Evolutionary conservation across 2,329 filamentous ascomycete genomes (phyloP), one percentile per base, ranked within the genome.

Genomic region (Trichoderma lentiforme): DNA sequence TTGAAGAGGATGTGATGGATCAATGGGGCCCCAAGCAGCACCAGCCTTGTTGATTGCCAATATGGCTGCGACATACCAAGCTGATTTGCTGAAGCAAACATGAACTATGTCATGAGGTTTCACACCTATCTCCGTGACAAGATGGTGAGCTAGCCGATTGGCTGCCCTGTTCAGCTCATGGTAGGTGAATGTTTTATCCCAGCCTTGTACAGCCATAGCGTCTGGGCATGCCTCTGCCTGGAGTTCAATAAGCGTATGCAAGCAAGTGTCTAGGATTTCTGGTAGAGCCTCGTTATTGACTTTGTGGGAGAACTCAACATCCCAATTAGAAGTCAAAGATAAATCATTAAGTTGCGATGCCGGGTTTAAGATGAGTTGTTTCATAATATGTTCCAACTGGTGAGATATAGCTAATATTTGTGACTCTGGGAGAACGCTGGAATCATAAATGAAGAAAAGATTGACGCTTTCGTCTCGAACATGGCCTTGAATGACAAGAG

Each of bases 11-110:
- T 71, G 70, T 6, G 61, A 51, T 3, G 70, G 51, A 26, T 67
- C 70, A 14, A 71, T 43, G 1, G 70, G 70, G 3, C 43, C 32
- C 32, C 32, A 67, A 24, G 56, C 63, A 15, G 43, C 70, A 28
- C 70, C 70, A 26, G 51, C 26, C 24, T 71, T 66, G 9, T 30
- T 58, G n/a, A 71, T 36, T 26, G 47, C 70, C 7, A 71, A 30
- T 4, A 67, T 67, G 7, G 63, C 62, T 26, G 61, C 61, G 21
- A 53, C 28, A 43, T 43, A 11, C 70, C 70, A 71, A 2, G 36
- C 43, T 3, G 70, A 71, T 28, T 71, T 71, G 7, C 36, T 65
- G 2, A 71, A 47, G 43, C 70, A 71, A 18, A 71, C 60, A 3
- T 39, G 60, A 15, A 62, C 34, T 3, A 62, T 32, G 14, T 62